Base-by-base conservation (phyloP, 2,329 filamentous ascomycete genomes). In the Albophoma yamanashiensis region DNA sequence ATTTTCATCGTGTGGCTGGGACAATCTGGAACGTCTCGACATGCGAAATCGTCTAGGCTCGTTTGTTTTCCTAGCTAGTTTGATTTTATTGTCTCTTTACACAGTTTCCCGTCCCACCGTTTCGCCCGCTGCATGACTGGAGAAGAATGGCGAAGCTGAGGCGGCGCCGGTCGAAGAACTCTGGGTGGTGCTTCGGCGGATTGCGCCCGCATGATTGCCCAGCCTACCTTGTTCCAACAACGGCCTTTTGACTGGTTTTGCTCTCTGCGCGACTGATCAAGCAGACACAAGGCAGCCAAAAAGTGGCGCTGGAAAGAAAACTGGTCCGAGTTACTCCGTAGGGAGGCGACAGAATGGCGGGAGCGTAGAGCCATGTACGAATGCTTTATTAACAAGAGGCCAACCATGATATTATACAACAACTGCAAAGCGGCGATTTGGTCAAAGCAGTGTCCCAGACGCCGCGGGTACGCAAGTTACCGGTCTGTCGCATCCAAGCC, bases 1-100 rank as follows among this genome's bases (percentile, higher is more conserved):
- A 75, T 74, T 74, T 73, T 74, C 74, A 68, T 68, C 64, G 67
- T 67, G 68, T 68, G 68, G 67, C 65, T 67, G 69, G 69, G 70
- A 68, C 67, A 63, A 64, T 66, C 70, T 62, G 69, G 65, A 66
- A 70, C 65, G 69, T 72, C 69, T 71, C 69, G 65, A 62, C 66
- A 66, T 63, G 63, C 63, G 64, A 66, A 64, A 62, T 66, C 65
- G 67, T 69, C 66, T 64, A 67, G 66, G 67, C 64, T 69, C 64
- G 67, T 69, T 67, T 65, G 68, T 71, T 67, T 74, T 72, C 71
- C 72, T 74, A 74, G 72, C 69, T 74, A 69, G 67, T 66, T 72
- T 73, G 68, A 71, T 74, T 73, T 73, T 66, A 67, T 67, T 71
- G 67, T 69, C 66, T 68, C 68, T 59, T 59, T 64, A 62, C 64